These are phyloP conservation scores for Glycine soja DNA, from an alignment of 306 rosid species.

Conservation along the genomic window DNA sequence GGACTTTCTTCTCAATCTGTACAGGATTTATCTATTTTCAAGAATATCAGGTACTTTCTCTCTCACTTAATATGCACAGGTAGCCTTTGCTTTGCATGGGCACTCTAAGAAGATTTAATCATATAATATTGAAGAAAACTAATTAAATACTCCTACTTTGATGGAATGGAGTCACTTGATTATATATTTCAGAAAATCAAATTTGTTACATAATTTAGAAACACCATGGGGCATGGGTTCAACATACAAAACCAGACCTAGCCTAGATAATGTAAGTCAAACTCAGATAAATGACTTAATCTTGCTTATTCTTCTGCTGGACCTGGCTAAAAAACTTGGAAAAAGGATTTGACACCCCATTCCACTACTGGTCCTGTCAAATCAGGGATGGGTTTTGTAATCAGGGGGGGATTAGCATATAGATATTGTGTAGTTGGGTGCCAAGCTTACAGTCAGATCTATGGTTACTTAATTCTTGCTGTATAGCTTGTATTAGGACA, in stretches of 20 bases:
- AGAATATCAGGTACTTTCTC: constrained; percentile 83
- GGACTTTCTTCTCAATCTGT: constrained; percentile 98
- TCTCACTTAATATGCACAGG: neutral
- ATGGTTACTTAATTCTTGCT: too few species aligned
- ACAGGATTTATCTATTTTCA: constrained; percentile 96
- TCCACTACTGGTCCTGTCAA: too few species aligned
- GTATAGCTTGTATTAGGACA: too few species aligned
- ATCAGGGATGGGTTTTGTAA: too few species aligned
- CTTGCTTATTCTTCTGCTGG: too few species aligned
- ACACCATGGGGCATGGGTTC: constrained; percentile 13
- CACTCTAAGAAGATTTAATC: constrained; percentile 9
- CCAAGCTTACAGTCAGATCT: too few species aligned
- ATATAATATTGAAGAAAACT: neutral
- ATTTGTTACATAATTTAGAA: constrained; percentile 18
- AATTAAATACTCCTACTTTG: constrained; percentile 16
- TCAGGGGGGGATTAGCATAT: too few species aligned
- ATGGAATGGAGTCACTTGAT: constrained; percentile 9
- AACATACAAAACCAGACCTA: neutral
- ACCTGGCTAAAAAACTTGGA: too few species aligned
- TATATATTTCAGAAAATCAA: constrained; percentile 19
- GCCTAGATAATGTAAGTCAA: neutral
- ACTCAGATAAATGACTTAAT: neutral
- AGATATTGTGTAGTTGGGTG: too few species aligned
- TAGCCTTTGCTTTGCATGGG: constrained; percentile 1
- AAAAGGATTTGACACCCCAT: too few species aligned